phyloP scores from a whole-genome alignment of 257 asterid genomes.

The Ocimum tenuiflorum region DNA sequence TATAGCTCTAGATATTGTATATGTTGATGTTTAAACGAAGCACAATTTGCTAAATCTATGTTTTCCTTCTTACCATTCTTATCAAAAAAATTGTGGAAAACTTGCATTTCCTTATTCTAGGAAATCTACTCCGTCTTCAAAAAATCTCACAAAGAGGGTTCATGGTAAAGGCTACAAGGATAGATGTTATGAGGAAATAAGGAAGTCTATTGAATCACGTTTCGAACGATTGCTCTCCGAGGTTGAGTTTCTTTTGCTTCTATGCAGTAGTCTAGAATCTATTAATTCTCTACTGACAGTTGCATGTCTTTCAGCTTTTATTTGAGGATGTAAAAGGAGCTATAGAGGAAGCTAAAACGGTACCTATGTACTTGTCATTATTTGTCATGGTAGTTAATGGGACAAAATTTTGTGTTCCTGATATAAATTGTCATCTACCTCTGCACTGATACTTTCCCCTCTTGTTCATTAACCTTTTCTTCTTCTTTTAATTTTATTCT shows the following conservation, averaged over 20 bases:
- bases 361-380: slow-evolving; percentile 28
- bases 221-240: slow-evolving; percentile 71
- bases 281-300: slow-evolving; percentile 17
- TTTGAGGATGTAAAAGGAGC: slow-evolving; percentile 84
- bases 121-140: slow-evolving; percentile 30
- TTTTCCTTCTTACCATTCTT: neutral
- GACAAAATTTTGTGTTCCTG: neutral
- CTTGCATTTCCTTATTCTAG: slow-evolving; percentile 26
- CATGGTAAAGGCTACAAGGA: slow-evolving; percentile 96
- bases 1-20: neutral
- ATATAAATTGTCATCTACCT: neutral
- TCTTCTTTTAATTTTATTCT: no score
- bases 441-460: neutral
- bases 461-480: no score
- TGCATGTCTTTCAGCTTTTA: slow-evolving; percentile 34
- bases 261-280: slow-evolving; percentile 5
- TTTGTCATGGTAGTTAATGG: neutral
- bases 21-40: neutral
- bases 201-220: slow-evolving; percentile 81
- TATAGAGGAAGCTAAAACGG: slow-evolving; percentile 89
- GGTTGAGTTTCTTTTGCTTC: slow-evolving; percentile 36
- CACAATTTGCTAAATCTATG: slow-evolving; percentile 7
- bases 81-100: neutral
- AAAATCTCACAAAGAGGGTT: slow-evolving; percentile 37
- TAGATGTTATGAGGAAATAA: slow-evolving; percentile 81